Evolutionary conservation across 176 grass and related monocot genomes (phyloP).

Genomic region (Alopecurus myosuroides): DNA sequence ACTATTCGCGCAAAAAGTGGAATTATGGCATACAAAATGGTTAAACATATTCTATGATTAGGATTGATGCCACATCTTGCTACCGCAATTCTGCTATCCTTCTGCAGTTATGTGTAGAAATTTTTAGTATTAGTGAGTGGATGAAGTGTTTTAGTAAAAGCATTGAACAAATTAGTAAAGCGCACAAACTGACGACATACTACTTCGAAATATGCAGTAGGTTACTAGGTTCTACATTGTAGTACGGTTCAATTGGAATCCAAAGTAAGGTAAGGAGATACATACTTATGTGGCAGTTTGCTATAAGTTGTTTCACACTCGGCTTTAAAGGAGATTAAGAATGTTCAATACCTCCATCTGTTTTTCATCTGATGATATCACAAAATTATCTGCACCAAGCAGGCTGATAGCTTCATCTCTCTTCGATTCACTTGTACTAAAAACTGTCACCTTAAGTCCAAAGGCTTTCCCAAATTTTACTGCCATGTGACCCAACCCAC

Average conservation of each 20-base stretch:
- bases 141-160: neutral
- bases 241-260: neutral
- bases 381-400: constrained; percentile 72
- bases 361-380: constrained; percentile 60
- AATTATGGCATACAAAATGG: neutral
- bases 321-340: neutral
- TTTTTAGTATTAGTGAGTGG: neutral
- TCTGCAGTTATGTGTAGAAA: neutral
- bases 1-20: neutral
- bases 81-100: neutral
- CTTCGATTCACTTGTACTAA: constrained; percentile 77
- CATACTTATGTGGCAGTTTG: neutral
- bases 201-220: neutral
- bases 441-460: constrained; percentile 64
- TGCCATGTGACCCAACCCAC: constrained; percentile 75
- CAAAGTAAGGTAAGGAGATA: neutral
- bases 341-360: constrained; percentile 56
- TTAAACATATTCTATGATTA: neutral
- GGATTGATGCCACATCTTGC: neutral
- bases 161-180: neutral
- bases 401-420: constrained; percentile 65
- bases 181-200: neutral
- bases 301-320: neutral
- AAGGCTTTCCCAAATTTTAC: constrained; percentile 82
- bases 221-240: neutral